Evolutionary conservation across 169 alveolate species (phyloP), one percentile per base, ranked within the genome.

Genomic region (Eimeria praecox): DNA sequence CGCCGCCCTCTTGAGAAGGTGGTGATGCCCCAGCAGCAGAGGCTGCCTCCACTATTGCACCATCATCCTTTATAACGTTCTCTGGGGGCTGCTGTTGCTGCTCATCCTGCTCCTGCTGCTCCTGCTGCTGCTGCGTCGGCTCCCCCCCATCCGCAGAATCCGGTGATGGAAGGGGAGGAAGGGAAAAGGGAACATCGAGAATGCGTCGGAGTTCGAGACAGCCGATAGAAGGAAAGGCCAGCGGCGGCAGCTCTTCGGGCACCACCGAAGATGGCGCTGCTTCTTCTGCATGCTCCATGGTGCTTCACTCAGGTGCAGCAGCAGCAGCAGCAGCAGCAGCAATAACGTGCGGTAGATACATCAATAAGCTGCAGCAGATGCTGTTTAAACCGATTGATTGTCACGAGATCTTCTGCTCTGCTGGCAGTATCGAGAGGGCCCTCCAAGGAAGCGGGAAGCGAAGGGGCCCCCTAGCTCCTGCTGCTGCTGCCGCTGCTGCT

Each of bases 161-260:
- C 8, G 87, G 38, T 8, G 59, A 35, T 12, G n/a, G 33, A 42
- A 30, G 62, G 24, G 90, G 69, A 64, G 90, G 90, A 14, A 82
- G 44, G 71, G 49, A 42, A n/a, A 82, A 82, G 71, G 90, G 90
- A 27, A 52, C 44, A 33, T 44, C 66, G 20, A 44, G 30, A 27
- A 44, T 49, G 90, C 90, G 90, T 18, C 71, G 66, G 52, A 82
- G 62, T 38, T 82, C 71, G 42, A 82, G 71, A 27, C 90, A 82
- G 46, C 90, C 90, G 71, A 82, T 35, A 8, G 90, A 82, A 14
- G 90, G 90, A 27, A 82, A 82, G n/a, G 90, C 90, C 73, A 82
- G 90, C 20, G 71, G 90, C 38, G 90, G 90, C 44, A 82, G 38
- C 49, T 46, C 90, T 38, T 82, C 90, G 2, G 90, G 71, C 62